Evolutionary conservation across 2,329 filamentous ascomycete species (phyloP).

Genomic region (Whalleya microplaca): DNA sequence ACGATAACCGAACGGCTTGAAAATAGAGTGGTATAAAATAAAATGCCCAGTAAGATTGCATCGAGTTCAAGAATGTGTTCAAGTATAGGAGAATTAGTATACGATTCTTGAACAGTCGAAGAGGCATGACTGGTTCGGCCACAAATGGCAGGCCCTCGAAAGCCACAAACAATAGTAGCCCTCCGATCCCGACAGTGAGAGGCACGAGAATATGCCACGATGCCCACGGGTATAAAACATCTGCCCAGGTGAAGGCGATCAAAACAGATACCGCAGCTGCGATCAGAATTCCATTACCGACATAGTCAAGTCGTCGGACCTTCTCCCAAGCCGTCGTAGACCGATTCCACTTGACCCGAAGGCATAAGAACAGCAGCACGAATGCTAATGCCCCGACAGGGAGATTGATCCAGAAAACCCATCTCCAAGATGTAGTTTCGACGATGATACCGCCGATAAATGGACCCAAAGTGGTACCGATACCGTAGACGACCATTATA

Average conservation of each 20-base stretch:
- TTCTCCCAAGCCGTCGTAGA: constrained; percentile 17
- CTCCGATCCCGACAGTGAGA: constrained; percentile 43
- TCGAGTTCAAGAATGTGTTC: constrained; percentile 42
- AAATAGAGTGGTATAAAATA: constrained; percentile 52
- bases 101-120: constrained; percentile 47
- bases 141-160: constrained; percentile 37
- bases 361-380: constrained; percentile 34
- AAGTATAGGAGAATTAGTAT: constrained; percentile 39
- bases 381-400: constrained; percentile 38
- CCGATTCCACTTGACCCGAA: constrained; percentile 40
- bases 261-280: constrained; percentile 41
- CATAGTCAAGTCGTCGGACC: constrained; percentile 40
- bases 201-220: constrained; percentile 42
- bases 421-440: constrained; percentile 27
- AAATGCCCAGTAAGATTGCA: constrained; percentile 41
- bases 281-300: constrained; percentile 43
- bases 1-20: constrained; percentile 42
- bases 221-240: constrained; percentile 42
- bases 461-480: constrained; percentile 27
- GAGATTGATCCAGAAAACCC: constrained; percentile 37
- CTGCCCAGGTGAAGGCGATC: constrained; percentile 44
- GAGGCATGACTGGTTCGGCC: constrained; percentile 43
- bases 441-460: constrained; percentile 29
- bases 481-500: constrained; percentile 22
- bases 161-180: constrained; percentile 40